Percentiles rank a stretch among this genome's conserved stretches.
Evolutionary conservation across 2,329 filamentous ascomycete species (phyloP).

Genomic region (Dendryphion nanum): DNA sequence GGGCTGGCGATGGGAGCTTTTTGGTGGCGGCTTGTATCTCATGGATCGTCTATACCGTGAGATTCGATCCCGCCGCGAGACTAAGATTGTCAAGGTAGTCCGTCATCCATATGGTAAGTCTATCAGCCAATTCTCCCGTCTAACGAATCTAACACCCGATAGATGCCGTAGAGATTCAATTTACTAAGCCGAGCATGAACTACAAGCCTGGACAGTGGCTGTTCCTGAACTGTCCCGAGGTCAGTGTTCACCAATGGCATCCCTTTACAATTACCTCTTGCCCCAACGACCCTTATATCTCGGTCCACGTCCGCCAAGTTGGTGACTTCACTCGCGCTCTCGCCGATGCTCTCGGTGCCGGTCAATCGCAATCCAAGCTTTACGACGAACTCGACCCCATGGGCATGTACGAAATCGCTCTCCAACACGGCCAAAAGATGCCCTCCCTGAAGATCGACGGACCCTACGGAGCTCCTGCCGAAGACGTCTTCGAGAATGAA

Average conservation of each 20-base stretch:
- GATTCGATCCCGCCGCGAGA: slow-evolving; percentile 76
- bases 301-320: slow-evolving; percentile 91
- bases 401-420: slow-evolving; percentile 97
- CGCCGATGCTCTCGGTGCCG: slow-evolving; percentile 93
- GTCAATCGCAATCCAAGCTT: slow-evolving; percentile 79
- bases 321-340: slow-evolving; percentile 93
- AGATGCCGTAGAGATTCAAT: slow-evolving; percentile 97
- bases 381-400: slow-evolving; percentile 88
- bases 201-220: slow-evolving; percentile 99
- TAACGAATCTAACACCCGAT: slow-evolving; percentile 24
- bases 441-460: slow-evolving; percentile 87
- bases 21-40: slow-evolving; percentile 81
- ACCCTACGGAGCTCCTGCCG: slow-evolving; percentile 92
- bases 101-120: slow-evolving; percentile 85
- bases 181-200: slow-evolving; percentile 91
- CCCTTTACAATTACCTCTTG: slow-evolving; percentile 99
- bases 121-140: slow-evolving; percentile 1
- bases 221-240: slow-evolving; percentile 87
- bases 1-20: slow-evolving; percentile 95
- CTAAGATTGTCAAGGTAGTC: slow-evolving; percentile 89
- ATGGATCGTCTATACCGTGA: slow-evolving; percentile 88
- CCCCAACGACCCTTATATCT: slow-evolving; percentile 92
- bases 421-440: slow-evolving; percentile 92
- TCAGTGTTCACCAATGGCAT: slow-evolving; percentile 93
- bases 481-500: slow-evolving; percentile 95